Conservation (phyloP, 768 basidiomycete genomes). For the Trametes villosa region DNA sequence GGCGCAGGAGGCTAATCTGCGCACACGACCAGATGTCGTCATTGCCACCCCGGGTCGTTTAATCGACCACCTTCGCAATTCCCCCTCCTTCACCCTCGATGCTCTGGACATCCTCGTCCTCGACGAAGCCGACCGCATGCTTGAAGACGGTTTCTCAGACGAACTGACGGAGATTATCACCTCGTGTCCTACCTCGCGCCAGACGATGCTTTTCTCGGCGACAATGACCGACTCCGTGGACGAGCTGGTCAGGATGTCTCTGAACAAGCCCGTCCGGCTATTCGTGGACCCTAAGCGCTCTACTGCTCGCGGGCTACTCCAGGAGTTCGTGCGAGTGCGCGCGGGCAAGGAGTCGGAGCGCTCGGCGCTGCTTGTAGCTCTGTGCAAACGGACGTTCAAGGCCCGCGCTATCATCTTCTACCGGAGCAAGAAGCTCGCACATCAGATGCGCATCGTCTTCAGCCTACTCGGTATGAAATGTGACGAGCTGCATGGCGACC, state of each 20-base stretch:
- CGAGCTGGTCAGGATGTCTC: constrained; percentile 87
- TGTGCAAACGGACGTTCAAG: constrained; percentile 90
- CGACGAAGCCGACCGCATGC: constrained; percentile 98
- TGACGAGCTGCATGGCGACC: constrained; percentile 92
- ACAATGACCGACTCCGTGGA: constrained; percentile 99
- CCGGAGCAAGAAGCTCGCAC: constrained; percentile 94
- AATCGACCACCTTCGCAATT: constrained; percentile 97
- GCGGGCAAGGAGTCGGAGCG: constrained; percentile 79
- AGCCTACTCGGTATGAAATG: constrained; percentile 86
- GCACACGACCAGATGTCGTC: constrained; percentile 88
- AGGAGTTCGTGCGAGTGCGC: constrained; percentile 94
- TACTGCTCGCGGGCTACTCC: constrained; percentile 83
- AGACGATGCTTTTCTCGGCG: constrained; percentile 98
- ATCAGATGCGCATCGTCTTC: constrained; percentile 96
- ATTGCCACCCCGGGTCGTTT: constrained; percentile 93
- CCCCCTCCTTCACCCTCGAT: constrained; percentile 90
- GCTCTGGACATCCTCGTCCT: constrained; percentile 92
- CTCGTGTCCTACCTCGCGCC: constrained; percentile 83
- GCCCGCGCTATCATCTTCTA: constrained; percentile 89
- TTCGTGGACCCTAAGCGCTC: constrained; percentile 94
- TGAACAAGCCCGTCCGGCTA: constrained; percentile 90
- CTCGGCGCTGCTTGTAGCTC: constrained; percentile 72
- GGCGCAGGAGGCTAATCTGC: constrained; percentile 84
- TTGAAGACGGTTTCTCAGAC: constrained; percentile 93
- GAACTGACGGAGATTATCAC: constrained; percentile 94